Conservation (phyloP, 352 stramenopile genomes). For the Phytophthora cajani region DNA sequence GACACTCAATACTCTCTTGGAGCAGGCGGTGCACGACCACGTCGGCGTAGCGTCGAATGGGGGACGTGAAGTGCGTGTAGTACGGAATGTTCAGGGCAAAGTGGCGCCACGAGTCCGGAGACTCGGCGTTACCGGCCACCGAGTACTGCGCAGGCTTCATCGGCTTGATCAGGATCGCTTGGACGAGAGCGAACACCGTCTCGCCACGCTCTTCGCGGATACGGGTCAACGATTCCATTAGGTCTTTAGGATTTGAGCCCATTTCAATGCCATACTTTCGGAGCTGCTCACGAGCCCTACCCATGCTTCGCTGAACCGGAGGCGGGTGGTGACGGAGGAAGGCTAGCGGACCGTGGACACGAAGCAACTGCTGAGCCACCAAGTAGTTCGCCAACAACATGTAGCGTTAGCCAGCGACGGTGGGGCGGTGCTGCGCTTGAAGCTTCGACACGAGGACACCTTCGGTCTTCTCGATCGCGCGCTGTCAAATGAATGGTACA, state of each 20-base stretch:
- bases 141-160: slow-evolving; percentile 97
- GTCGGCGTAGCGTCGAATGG: slow-evolving; percentile 95
- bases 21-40: slow-evolving; percentile 82
- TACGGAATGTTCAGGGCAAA: slow-evolving; percentile 98
- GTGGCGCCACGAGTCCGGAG: slow-evolving; percentile 89
- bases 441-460: slow-evolving; percentile 62
- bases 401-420: slow-evolving; percentile 36
- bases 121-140: slow-evolving; percentile 78
- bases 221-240: slow-evolving; percentile 87
- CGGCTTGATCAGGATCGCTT: slow-evolving; percentile 93
- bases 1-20: slow-evolving; percentile 49
- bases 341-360: slow-evolving; percentile 82
- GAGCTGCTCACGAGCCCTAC: too few species aligned
- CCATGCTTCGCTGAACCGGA: slow-evolving; percentile 35
- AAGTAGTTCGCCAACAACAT: slow-evolving; percentile 99
- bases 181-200: slow-evolving; percentile 87
- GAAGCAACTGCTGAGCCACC: slow-evolving; percentile 95
- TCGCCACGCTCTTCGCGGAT: slow-evolving; percentile 81
- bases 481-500: slow-evolving; percentile 29
- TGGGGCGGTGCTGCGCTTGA: slow-evolving; percentile 34
- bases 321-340: slow-evolving; percentile 91
- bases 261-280: too few species aligned
- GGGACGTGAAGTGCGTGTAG: slow-evolving; percentile 99
- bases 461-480: slow-evolving; percentile 60
- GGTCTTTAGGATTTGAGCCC: slow-evolving; percentile 42